phyloP scores from a whole-genome alignment of 2,329 filamentous ascomycete genomes.

The Aspergillus alliaceus region DNA sequence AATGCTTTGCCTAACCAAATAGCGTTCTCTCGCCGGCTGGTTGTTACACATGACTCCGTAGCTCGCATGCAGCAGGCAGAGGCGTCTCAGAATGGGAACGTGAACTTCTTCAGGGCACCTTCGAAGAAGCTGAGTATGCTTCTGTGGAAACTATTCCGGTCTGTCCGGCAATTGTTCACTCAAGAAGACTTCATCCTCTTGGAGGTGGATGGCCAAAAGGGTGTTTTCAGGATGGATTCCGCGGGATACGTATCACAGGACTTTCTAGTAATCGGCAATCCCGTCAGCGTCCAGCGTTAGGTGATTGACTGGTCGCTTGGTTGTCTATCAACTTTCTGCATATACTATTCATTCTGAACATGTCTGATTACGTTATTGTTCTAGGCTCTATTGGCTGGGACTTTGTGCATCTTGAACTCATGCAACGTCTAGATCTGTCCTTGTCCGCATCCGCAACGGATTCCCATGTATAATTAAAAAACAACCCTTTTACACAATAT shows the following conservation, averaged over 20 bases:
- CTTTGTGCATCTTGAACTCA: not conserved
- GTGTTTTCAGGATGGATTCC: conserved; percentile 38
- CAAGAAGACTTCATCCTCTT: conserved; percentile 42
- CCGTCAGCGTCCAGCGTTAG: conserved; percentile 16
- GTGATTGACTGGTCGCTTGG: not conserved
- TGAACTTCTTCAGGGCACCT: conserved; percentile 36
- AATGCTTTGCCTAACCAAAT: conserved; percentile 35
- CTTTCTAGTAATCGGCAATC: conserved; percentile 35
- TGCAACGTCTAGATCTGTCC: not conserved
- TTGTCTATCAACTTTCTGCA: no score
- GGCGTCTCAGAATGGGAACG: conserved; percentile 13
- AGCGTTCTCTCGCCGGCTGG: conserved; percentile 33
- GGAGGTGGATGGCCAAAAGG: conserved; percentile 36
- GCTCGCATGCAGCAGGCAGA: conserved; percentile 20
- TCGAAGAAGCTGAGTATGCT: conserved; percentile 29
- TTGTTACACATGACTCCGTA: conserved; percentile 28
- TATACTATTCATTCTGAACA: conserved; percentile 6
- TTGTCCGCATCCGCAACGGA: not conserved
- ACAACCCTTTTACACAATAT: not conserved
- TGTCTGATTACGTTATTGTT: conserved; percentile 13
- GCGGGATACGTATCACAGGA: conserved; percentile 37
- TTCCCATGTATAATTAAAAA: conserved; percentile 14
- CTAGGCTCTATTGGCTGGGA: not conserved
- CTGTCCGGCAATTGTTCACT: conserved; percentile 40
- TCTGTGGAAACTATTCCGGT: conserved; percentile 34